Percentiles rank a stretch among this genome's conserved stretches.
phyloP scores from a whole-genome alignment of 805 yeast genomes.

The Clavispora phyllophila region DNA sequence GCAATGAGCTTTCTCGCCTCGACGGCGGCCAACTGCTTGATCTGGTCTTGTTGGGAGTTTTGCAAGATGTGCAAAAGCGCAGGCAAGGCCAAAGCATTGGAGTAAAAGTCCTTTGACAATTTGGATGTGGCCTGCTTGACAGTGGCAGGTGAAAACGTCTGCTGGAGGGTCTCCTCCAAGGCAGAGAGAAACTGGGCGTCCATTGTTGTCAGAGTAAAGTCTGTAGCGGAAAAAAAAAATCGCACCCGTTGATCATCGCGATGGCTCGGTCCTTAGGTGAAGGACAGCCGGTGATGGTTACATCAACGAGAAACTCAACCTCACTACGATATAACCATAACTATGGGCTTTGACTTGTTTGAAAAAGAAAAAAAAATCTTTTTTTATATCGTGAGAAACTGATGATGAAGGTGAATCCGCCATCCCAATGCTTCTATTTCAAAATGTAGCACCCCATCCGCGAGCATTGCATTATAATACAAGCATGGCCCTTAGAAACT shows the following conservation, averaged over 20 bases:
- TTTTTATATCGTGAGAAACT: too few relatives aligned
- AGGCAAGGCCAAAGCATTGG: slow-evolving; percentile 67
- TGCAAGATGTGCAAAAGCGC: slow-evolving; percentile 79
- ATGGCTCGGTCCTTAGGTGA: slow-evolving; percentile 10
- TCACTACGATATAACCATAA: neutral
- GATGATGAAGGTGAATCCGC: too few relatives aligned
- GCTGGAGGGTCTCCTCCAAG: slow-evolving; percentile 73
- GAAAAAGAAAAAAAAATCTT: too few relatives aligned
- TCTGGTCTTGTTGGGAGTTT: slow-evolving; percentile 58
- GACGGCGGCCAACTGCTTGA: slow-evolving; percentile 92
- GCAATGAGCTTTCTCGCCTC: slow-evolving; percentile 84
- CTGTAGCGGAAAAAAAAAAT: slow-evolving; percentile 3
- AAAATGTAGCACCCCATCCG: too few relatives aligned
- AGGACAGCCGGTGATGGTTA: slow-evolving; percentile 1
- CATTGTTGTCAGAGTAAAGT: slow-evolving; percentile 34
- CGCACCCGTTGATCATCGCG: neutral
- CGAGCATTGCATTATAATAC: too few relatives aligned
- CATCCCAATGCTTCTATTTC: too few relatives aligned
- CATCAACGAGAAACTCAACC: neutral
- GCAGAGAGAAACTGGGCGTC: slow-evolving; percentile 65
- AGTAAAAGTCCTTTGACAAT: slow-evolving; percentile 70
- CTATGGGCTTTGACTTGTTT: too few relatives aligned
- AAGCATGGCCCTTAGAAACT: too few relatives aligned
- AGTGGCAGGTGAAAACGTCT: slow-evolving; percentile 73
- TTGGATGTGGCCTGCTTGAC: slow-evolving; percentile 79